Evolutionary conservation across 305 asterid genomes (phyloP), one percentile per base, ranked within the genome.

Genomic region (Withania somnifera): DNA sequence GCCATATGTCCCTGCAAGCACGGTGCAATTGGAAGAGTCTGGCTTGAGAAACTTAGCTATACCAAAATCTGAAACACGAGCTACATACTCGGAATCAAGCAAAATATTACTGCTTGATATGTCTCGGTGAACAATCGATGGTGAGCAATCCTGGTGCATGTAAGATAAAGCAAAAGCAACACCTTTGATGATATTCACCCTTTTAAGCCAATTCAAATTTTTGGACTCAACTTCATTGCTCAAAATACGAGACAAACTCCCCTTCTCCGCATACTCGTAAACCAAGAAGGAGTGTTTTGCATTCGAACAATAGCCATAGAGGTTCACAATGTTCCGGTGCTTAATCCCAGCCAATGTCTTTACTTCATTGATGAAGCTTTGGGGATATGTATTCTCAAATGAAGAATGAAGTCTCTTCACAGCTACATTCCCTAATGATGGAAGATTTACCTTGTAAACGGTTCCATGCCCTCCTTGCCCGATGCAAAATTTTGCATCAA

Each of bases 71-170:
- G 87, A 67, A 52, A 87, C 77, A 15, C 51, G 77, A 56, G 87
- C 87, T 50, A 82, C 87, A 30, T 82, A 71, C 34, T 84, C 83
- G 5, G 50, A 60, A 79, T 86, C 86, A 17, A 84, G 79, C 64
- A 86, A 77, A 11, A 86, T 13, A 78, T 86, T 86, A 6, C 80
- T 84, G 81, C 87, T 86, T 10, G 85, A 81, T 51, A 86, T 86
- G 66, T 86, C 89, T 3, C 89, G 85, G 53, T 86, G 89, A 82
- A 84, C 85, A 11, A 86, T 82, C 0, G 85, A 78, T 10, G 87
- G 87, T 3, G 80, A 42, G 19, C 86, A 51, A 54, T 84, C 78
- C 22, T 84, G 87, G 60, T 86, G 87, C 83, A 82, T 79, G 22
- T 84, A 86, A 28, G 84, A 79, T 58, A 86, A 78, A n/a, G 85